phyloP scores from a whole-genome alignment of 371 early-diverging fungal genomes.

The Actinomucor elegans region DNA sequence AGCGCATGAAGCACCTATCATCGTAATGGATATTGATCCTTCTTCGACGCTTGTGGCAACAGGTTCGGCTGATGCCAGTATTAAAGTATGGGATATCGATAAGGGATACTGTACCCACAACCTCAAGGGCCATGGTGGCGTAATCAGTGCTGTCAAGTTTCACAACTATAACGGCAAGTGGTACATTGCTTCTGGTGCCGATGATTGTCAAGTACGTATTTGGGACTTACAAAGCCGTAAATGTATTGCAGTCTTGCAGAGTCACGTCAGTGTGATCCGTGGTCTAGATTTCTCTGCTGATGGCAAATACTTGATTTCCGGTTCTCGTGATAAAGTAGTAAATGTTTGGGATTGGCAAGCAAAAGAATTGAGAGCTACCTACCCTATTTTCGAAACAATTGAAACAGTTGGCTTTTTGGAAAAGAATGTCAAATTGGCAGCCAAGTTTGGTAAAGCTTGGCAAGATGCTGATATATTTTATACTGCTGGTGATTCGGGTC shows the following conservation, averaged over 20 bases:
- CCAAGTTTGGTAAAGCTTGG: constrained; percentile 39
- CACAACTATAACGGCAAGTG: constrained; percentile 61
- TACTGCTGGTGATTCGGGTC: constrained; percentile 83
- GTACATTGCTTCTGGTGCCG: constrained; percentile 82
- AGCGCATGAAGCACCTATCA: constrained; percentile 91
- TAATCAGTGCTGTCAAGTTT: constrained; percentile 85
- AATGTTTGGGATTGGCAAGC: constrained; percentile 87
- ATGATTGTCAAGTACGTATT: constrained; percentile 86
- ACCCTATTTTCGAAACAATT: constrained; percentile 82
- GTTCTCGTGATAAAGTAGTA: constrained; percentile 93
- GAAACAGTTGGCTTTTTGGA: constrained; percentile 74
- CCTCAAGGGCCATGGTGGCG: constrained; percentile 90
- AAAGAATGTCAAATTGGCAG: constrained; percentile 30
- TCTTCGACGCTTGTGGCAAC: constrained; percentile 92
- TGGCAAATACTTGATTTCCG: constrained; percentile 79
- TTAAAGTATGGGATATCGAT: constrained; percentile 95
- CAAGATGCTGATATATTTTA: constrained; percentile 63
- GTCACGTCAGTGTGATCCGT: constrained; percentile 91
- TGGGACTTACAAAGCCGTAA: constrained; percentile 84
- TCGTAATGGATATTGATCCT: constrained; percentile 88
- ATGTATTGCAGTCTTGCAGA: constrained; percentile 73
- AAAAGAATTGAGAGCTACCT: constrained; percentile 72
- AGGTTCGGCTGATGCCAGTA: constrained; percentile 94
- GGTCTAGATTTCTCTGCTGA: constrained; percentile 80
- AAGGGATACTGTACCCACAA: constrained; percentile 95